phyloP scores from a whole-genome alignment of 148 eudicot species.

The Diospyros kaki region DNA sequence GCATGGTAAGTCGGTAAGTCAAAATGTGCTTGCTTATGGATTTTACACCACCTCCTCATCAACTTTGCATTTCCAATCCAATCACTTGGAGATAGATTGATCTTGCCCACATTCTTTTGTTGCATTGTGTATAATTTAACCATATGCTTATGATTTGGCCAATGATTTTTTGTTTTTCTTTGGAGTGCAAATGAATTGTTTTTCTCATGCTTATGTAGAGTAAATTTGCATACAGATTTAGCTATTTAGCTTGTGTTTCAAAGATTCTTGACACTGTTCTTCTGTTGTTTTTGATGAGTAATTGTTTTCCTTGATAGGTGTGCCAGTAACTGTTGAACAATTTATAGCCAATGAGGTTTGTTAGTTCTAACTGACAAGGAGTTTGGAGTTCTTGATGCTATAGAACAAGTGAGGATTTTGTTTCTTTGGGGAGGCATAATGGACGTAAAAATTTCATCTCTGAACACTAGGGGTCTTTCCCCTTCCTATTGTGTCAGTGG shows the following conservation, averaged over 20 bases:
- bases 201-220: background rate
- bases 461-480: constrained; percentile 42
- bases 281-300: background rate
- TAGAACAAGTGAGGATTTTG: background rate
- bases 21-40: background rate
- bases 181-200: background rate
- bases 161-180: background rate
- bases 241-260: background rate
- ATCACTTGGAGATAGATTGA: background rate
- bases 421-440: constrained; percentile 22
- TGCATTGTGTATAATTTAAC: background rate
- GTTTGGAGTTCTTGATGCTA: too few relatives aligned
- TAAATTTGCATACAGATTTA: background rate
- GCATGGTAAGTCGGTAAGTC: background rate
- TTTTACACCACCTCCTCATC: background rate
- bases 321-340: background rate
- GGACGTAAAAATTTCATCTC: constrained; percentile 62
- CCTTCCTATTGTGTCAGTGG: constrained; percentile 60
- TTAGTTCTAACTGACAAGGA: background rate
- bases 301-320: constrained; percentile 3
- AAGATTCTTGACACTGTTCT: background rate
- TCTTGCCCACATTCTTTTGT: background rate
- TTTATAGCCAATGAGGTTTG: background rate
- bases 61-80: background rate
- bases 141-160: constrained; percentile 10